Evolutionary conservation across 768 basidiomycete genomes (phyloP), one percentile per base, ranked within the genome.

Genomic region (Suillus plorans): DNA sequence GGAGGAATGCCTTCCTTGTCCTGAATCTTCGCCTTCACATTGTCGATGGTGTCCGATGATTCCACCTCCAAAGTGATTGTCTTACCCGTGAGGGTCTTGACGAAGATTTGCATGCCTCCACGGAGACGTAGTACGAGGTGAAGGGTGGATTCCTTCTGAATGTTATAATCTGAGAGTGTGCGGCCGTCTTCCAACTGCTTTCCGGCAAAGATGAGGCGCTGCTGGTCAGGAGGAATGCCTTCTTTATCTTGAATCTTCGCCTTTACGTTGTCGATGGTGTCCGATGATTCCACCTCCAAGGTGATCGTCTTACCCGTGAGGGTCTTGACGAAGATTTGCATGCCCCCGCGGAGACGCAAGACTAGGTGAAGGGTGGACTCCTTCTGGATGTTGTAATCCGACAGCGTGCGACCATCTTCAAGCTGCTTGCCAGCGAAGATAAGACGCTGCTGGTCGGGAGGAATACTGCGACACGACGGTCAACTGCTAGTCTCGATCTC

Each of bases 351-450:
- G 0, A 97, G 87, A 77, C 94, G 91, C 37, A 96, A 86, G 31
- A 95, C 93, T 0, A 71, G 85, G 72, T 96, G 95, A 61, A 97
- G 89, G 45, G 94, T 96, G 0, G 90, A 92, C 80, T 97, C 94
- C 82, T 96, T 96, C 85, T 97, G 95, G 70, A 97, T 95, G 76
- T 95, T 94, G 75, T 94, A 94, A 69, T 92, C 92, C 9, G 90
- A 91, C 0, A 94, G 82, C 4, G 92, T 97, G 58, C 95, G 89
- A 4, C 95, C 95, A 72, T 97, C 95, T 76, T 97, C 95, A 34
- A 97, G 86, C 76, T 96, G 95, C 80, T 97, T 96, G 66, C 95
- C 95, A 55, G 95, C 95, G 68, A 96, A 97, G 81, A 97, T 97
- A n/a, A 97, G 80, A 67, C 95, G 94, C 74, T 96, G 94, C 71